Conservation (phyloP, 331 rosid genomes). For the Telfairia occidentalis region DNA sequence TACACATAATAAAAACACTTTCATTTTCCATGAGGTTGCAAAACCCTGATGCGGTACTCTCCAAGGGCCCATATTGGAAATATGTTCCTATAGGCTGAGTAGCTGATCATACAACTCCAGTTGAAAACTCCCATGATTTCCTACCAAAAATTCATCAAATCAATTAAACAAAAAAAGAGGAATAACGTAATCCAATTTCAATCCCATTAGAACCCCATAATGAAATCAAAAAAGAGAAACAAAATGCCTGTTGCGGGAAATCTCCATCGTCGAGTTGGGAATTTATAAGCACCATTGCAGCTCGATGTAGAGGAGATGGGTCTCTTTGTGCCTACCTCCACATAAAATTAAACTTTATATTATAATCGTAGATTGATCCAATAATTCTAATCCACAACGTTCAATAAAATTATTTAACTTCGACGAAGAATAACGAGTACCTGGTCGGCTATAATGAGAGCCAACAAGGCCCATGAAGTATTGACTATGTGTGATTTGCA, state of each 20-base stretch:
- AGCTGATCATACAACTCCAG: slow-evolving; percentile 39
- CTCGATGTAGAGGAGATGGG: slow-evolving; percentile 44
- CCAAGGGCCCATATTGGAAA: slow-evolving; percentile 76
- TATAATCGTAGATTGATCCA: no score
- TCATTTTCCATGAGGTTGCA: not conserved
- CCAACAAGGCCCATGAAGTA: slow-evolving; percentile 67
- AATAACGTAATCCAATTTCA: not conserved
- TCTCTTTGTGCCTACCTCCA: slow-evolving; percentile 35
- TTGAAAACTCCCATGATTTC: slow-evolving; percentile 64
- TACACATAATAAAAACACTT: not conserved
- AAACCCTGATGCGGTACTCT: slow-evolving; percentile 40
- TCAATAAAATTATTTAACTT: not conserved
- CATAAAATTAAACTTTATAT: not conserved
- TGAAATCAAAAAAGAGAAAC: not conserved
- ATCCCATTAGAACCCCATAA: not conserved
- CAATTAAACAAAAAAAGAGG: not conserved
- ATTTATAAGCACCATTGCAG: slow-evolving; percentile 42
- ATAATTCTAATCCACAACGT: not conserved
- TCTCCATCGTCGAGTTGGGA: slow-evolving; percentile 57
- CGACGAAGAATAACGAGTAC: slow-evolving; percentile 15
- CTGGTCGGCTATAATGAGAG: slow-evolving; percentile 59
- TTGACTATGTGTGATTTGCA: slow-evolving; percentile 47
- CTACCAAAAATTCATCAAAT: slow-evolving; percentile 16
- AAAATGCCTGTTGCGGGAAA: slow-evolving; percentile 61
- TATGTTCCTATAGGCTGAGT: slow-evolving; percentile 52